Base-by-base conservation (phyloP, 2,329 filamentous ascomycete genomes). In the Rutstroemia sp. region DNA sequence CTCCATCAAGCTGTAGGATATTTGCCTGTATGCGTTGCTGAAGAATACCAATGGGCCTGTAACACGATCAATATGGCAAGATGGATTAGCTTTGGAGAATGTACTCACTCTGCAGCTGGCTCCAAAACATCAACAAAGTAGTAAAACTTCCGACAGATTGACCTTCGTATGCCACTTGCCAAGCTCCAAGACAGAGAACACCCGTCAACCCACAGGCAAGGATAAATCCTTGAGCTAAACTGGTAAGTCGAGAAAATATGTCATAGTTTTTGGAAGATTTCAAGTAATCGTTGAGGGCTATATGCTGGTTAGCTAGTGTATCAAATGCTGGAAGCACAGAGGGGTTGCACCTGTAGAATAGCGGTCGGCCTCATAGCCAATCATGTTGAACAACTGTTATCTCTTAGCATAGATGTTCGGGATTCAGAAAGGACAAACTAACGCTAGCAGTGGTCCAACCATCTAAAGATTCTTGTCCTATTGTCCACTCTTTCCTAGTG, bases 41-140 rank as follows among this genome's bases (percentile, higher is more conserved):
- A 65, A 67, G 3, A 69, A 66, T 2, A 73, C 71, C 49, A 71
- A 69, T 7, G 67, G 67, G 23, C 59, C 69, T 64, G 62, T 58
- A 25, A 65, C 50, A 9, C 49, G 23, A 61, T 63, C 44, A 67
- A 58, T 51, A 66, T 65, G 16, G 52, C 57, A 18, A 64, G 19
- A 45, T 12, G n/a, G 19, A 19, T 23, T 63, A 19, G 10, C 5
- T 18, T 45, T n/a, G 48, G 39, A 23, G 49, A 55, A 19, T 58
- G 51, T 34, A 72, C 66, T 21, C 65, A 71, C 61, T 66, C 65
- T 65, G 75, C 59, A 80, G 59, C 67, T 77, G 69, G 65, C 71
- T 70, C 85, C 85, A 89, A 68, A 87, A 88, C 37, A 80, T 77
- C 16, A 86, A 73, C 25, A 89, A 70, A 18, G 83, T 83, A 4